A percentile compares a stretch with the other conserved stretches of the same genome.
These are phyloP conservation scores for Sugiyamaella qingdaonensis DNA, from an alignment of 805 yeast species.

Conservation along the genomic window DNA sequence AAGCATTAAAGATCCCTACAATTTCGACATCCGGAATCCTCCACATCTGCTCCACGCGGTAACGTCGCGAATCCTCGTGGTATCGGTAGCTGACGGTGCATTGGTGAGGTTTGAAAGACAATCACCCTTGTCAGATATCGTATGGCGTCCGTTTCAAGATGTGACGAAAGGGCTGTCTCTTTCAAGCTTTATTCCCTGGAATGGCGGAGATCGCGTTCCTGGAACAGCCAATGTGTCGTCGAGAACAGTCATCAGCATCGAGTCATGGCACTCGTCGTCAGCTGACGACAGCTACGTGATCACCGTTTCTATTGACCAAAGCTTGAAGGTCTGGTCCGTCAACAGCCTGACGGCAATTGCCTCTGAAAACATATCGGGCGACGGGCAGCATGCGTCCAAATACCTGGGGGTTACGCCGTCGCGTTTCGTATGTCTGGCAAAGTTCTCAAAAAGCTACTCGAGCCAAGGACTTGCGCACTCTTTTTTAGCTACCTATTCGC, in stretches of 20 bases:
- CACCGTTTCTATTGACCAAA: slow-evolving; percentile 53
- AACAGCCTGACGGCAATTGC: slow-evolving; percentile 29
- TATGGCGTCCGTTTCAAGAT: slow-evolving; percentile 36
- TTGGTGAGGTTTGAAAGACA: slow-evolving; percentile 38
- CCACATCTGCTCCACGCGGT: slow-evolving; percentile 45
- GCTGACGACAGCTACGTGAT: slow-evolving; percentile 32
- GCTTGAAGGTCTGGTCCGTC: slow-evolving; percentile 59
- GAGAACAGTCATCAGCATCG: slow-evolving; percentile 37
- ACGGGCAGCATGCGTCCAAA: slow-evolving; percentile 7
- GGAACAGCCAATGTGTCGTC: slow-evolving; percentile 41
- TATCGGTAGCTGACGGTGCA: slow-evolving; percentile 75
- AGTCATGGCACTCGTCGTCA: slow-evolving; percentile 15
- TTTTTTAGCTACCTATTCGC: slow-evolving; percentile 38
- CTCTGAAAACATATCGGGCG: slow-evolving; percentile 19
- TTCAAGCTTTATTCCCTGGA: slow-evolving; percentile 31
- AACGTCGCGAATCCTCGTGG: slow-evolving; percentile 44
- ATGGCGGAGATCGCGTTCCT: slow-evolving; percentile 35
- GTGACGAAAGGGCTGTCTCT: slow-evolving; percentile 14
- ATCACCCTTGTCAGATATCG: slow-evolving; percentile 31
- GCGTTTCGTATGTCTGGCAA: slow-evolving; percentile 25
- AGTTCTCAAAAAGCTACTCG: neutral
- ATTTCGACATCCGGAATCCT: slow-evolving; percentile 55
- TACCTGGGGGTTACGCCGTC: slow-evolving; percentile 33
- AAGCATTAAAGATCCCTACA: slow-evolving; percentile 61
- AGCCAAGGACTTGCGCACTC: slow-evolving; percentile 5